These are phyloP conservation scores for Ramaria rubella DNA, from an alignment of 768 basidiomycete species.

Conservation along the genomic window DNA sequence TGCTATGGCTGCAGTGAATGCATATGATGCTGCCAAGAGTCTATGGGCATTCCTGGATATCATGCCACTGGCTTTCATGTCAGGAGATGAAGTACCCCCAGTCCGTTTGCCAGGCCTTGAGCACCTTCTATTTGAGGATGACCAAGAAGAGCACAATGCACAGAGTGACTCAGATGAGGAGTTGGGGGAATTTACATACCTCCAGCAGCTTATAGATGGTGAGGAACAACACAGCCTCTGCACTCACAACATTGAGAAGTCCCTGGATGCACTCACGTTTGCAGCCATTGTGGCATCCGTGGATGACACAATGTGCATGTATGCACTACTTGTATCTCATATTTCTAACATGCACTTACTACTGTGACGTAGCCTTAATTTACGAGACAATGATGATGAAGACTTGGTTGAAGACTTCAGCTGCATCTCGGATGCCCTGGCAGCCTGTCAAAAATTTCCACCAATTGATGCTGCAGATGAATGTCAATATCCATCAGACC, in stretches of 20 bases:
- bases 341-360: neutral
- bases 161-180: neutral
- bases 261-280: neutral
- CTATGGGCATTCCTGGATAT: slow-evolving; percentile 15
- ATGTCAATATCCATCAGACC: neutral
- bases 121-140: neutral
- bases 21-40: slow-evolving; percentile 16
- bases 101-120: neutral
- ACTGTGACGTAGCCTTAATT: neutral
- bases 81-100: neutral
- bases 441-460: no score
- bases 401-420: neutral
- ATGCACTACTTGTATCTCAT: neutral
- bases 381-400: neutral
- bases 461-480: neutral
- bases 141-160: neutral
- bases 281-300: neutral
- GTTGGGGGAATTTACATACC: neutral
- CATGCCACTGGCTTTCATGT: neutral
- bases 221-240: neutral
- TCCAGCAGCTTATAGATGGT: neutral
- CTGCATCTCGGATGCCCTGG: neutral
- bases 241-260: neutral
- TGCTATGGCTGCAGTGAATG: slow-evolving; percentile 4
- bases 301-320: neutral